Percentiles rank a stretch among this genome's conserved stretches.
Evolutionary conservation across 1,139 yeast genomes (phyloP).

Genomic region (Geotrichum reessii): DNA sequence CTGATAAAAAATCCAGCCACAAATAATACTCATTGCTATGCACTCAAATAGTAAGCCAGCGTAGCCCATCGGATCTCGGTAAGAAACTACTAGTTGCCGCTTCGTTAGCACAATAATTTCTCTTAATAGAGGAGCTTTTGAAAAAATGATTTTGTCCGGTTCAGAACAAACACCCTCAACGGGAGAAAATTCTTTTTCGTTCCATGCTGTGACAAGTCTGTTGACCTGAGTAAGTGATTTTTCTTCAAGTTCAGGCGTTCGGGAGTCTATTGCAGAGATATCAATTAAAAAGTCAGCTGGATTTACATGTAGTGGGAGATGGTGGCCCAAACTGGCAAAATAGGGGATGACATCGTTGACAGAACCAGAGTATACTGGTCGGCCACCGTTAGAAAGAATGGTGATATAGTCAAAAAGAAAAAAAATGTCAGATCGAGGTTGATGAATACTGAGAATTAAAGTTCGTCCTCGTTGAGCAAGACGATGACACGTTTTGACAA

Average conservation of each 20-base stretch:
- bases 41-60: constrained; percentile 53
- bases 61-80: constrained; percentile 56
- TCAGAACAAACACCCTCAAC: not conserved
- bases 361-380: constrained; percentile 55
- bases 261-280: constrained; percentile 60
- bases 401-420: constrained; percentile 64
- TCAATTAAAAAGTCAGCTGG: constrained; percentile 66
- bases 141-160: not conserved
- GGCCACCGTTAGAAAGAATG: constrained; percentile 65
- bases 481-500: constrained; percentile 58
- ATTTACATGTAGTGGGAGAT: constrained; percentile 46
- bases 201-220: constrained; percentile 50
- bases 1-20: constrained; percentile 73
- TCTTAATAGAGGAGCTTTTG: constrained; percentile 38
- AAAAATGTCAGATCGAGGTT: constrained; percentile 74
- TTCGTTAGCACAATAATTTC: constrained; percentile 54
- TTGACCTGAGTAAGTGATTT: constrained; percentile 44
- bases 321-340: constrained; percentile 47
- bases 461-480: constrained; percentile 62
- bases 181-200: constrained; percentile 15
- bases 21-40: constrained; percentile 50
- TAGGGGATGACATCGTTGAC: constrained; percentile 45
- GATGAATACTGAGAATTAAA: constrained; percentile 71
- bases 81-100: constrained; percentile 51
- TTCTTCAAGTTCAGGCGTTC: constrained; percentile 41